These are phyloP conservation scores for Chlamydomonas sp. DNA, from an alignment of 139 green algal genomes.

Conservation along the genomic window DNA sequence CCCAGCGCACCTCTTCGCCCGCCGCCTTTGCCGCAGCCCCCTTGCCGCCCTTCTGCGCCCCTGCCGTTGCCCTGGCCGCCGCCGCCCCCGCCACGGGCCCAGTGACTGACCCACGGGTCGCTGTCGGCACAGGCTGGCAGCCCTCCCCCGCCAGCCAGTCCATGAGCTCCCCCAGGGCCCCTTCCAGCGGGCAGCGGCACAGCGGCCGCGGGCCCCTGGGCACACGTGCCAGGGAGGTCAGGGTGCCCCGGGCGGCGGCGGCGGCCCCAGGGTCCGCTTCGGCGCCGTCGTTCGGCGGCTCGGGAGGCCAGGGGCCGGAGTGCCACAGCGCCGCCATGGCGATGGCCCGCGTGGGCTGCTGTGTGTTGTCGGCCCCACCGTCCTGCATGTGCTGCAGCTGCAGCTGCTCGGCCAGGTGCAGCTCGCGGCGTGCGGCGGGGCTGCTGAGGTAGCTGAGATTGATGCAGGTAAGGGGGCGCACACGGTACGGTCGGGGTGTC, in stretches of 20 bases:
- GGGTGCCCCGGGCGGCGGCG: neutral
- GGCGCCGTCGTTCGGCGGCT: too few species aligned
- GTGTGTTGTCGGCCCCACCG: too few species aligned
- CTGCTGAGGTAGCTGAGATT: neutral
- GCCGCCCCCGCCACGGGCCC: too few species aligned
- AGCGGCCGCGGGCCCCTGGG: constrained; percentile 7
- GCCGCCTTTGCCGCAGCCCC: too few species aligned
- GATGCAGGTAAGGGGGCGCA: neutral
- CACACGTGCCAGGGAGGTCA: constrained; percentile 7
- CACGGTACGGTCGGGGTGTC: neutral
- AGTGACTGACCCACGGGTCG: too few species aligned
- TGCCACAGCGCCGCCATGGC: constrained; percentile 21
- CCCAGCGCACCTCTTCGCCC: too few species aligned
- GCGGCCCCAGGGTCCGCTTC: neutral
- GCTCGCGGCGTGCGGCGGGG: neutral
- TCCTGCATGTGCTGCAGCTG: too few species aligned
- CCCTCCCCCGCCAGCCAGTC: too few species aligned
- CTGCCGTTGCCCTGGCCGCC: too few species aligned
- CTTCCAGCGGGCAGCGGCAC: constrained; percentile 15
- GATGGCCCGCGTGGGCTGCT: neutral
- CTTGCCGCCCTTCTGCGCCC: too few species aligned
- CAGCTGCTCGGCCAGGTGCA: neutral
- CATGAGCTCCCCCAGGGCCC: constrained; percentile 17
- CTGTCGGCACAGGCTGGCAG: too few species aligned
- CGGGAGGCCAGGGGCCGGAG: constrained; percentile 12